Evolutionary conservation across 345 rosid species (phyloP), one percentile per base, ranked within the genome.

Genomic region (Gossypium turneri): DNA sequence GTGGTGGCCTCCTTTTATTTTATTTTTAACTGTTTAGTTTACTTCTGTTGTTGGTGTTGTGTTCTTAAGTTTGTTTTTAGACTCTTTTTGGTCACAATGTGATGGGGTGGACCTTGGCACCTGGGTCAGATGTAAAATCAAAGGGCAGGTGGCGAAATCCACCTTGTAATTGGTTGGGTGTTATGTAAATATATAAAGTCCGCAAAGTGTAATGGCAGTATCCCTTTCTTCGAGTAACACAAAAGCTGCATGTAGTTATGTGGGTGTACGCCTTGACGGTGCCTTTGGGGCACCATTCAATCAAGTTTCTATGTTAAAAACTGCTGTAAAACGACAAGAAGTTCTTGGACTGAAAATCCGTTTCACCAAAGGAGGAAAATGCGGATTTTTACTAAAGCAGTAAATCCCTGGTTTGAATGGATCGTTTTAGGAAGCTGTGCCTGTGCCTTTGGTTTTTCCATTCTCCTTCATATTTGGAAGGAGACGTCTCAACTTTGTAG

Each of bases 81-180:
- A 20, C 61, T 1, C 9, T 34, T 20, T 57, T 47, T 10, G 13
- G 13, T 47, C 51, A 12, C 51, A 81, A 12, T 2, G 25, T 34
- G 41, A 34, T 34, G 25, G 27, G 69, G 69, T 66, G 70, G 69
- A 64, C 3, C 67, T 53, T 58, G 81, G 81, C 88, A 83, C 90
- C 85, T 79, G 83, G 67, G 9, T 43, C 65, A 27, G 1, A 7
- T 17, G 55, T 24, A 12, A 57, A 20, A 3, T 9, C 12, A 3
- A 19, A 11, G 63, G 64, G 59, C 79, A 47, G 87, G 88, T 78
- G 79, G 75, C 78, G 77, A 56, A 83, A 29, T 83, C 86, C 90
- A 85, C 86, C 85, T 38, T 50, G 73, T 29, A n/a, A 34, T 8
- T 27, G 50, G 44, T 48, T 45, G 50, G 10, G 12, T 45, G 50